Base-by-base conservation (phyloP, 495 filamentous ascomycete genomes). In the Trichocladium antarcticum region DNA sequence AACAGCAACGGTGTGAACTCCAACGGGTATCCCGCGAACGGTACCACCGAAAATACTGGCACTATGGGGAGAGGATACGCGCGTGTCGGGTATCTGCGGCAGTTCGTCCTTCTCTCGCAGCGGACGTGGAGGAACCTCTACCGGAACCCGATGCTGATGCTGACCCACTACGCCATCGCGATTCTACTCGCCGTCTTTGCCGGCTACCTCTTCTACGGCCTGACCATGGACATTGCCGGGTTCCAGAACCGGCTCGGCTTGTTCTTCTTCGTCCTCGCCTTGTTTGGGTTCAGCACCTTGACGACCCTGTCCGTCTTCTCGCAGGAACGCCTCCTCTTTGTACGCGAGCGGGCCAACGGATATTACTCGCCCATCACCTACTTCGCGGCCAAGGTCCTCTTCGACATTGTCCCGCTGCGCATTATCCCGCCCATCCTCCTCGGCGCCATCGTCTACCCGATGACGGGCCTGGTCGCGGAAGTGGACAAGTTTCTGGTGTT, bases 301-400 rank as follows among this genome's bases (percentile, higher is more conserved):
- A 97, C 92, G 1, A 87, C 80, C 57, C 74, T 99, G 49, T 95
- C 84, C 10, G 92, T 96, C 15, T 99, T 99, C 64, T 89, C 87
- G 5, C 77, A 86, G 1, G 92, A 99, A 64, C 78, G 92, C 42
- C 80, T 96, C 11, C 67, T 97, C 17, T 99, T 97, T 63, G 83
- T 95, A 8, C 80, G 93, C 27, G 92, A 99, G 70, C 73, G 92
- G 46, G 92, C 92, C 14, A 99, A 99, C 63, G 89, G 92, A 2
- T 99, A 99, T 65, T 99, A 99, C 62, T 76, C 84, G n/a, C 92
- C 92, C 6, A 70, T 95, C 55, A 90, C 90, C n/a, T 99, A 99
- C 66, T 99, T 96, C 59, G 72, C 84, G 0, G 82, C 89, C 54
- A 97, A 97, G 69, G 84, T 96, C 19, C 66, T 95, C 14, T 96